phyloP scores from a whole-genome alignment of 257 asterid species.

The Lavandula angustifolia region DNA sequence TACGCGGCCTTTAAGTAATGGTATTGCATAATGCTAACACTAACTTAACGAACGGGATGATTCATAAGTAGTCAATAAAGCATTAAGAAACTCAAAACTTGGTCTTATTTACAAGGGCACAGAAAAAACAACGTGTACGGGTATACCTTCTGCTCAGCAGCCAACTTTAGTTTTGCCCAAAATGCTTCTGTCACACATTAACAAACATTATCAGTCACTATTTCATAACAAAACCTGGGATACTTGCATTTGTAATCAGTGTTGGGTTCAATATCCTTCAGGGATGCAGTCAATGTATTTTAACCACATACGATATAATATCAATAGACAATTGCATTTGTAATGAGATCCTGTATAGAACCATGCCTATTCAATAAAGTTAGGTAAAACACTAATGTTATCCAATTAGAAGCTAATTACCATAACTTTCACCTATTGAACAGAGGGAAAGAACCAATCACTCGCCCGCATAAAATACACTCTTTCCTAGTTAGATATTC shows the following conservation, averaged over 20 bases:
- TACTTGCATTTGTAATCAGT: no score
- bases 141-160: slow-evolving; percentile 75
- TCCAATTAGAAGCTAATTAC: not conserved
- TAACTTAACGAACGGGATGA: not conserved
- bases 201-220: slow-evolving; percentile 32
- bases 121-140: not conserved
- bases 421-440: not conserved
- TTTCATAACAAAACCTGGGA: slow-evolving; percentile 17
- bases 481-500: not conserved
- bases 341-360: not conserved
- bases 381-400: not conserved
- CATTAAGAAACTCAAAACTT: not conserved
- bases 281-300: not conserved
- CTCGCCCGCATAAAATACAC: not conserved
- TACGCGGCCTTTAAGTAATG: not conserved
- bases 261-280: not conserved
- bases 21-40: not conserved
- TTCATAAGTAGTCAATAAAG: not conserved
- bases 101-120: slow-evolving; percentile 22
- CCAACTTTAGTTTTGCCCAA: slow-evolving; percentile 65
- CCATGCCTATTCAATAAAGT: not conserved
- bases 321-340: not conserved
- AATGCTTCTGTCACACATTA: slow-evolving; percentile 59
- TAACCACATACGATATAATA: not conserved
- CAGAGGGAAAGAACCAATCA: not conserved